Percentiles rank a stretch among this genome's conserved stretches.
Conservation (phyloP, 2,329 filamentous ascomycete species). For the Pseudocercospora musae region DNA sequence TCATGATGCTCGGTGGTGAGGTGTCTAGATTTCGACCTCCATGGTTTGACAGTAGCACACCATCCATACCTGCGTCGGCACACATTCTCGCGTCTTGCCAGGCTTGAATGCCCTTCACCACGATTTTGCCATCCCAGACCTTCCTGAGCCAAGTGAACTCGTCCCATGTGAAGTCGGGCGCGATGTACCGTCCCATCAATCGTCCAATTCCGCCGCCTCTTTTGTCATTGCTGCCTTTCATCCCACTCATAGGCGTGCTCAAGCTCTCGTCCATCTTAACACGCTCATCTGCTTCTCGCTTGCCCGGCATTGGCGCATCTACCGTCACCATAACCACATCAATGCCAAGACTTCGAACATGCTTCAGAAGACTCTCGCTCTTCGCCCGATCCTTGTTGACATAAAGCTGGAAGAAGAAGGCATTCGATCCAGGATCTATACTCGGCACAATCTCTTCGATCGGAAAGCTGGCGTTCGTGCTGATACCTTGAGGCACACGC, state of each 20-base stretch:
- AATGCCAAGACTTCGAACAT: constrained; percentile 48
- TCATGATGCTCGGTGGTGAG: constrained; percentile 54
- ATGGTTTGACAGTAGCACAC: constrained; percentile 51
- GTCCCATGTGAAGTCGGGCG: constrained; percentile 52
- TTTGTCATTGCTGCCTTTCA: constrained; percentile 49
- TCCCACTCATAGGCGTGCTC: constrained; percentile 50
- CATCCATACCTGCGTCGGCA: constrained; percentile 42
- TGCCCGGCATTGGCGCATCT: constrained; percentile 57
- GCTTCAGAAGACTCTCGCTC: constrained; percentile 49
- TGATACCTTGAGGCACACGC: constrained; percentile 32
- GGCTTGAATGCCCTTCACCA: constrained; percentile 43
- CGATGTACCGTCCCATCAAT: constrained; percentile 57
- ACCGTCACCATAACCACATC: constrained; percentile 58
- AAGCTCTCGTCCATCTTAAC: constrained; percentile 48
- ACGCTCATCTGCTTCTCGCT: constrained; percentile 50
- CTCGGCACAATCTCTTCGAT: constrained; percentile 32
- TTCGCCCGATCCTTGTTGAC: constrained; percentile 56
- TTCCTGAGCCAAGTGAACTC: constrained; percentile 47
- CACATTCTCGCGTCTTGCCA: constrained; percentile 44
- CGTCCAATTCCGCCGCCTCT: constrained; percentile 56
- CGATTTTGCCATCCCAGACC: constrained; percentile 42
- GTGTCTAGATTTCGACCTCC: constrained; percentile 49
- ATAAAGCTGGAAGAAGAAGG: constrained; percentile 61
- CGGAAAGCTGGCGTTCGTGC: constrained; percentile 35
- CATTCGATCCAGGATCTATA: constrained; percentile 25